A percentile compares a stretch with the other conserved stretches of the same genome.
These are phyloP conservation scores for Linum usitatissimum DNA, from an alignment of 345 rosid species.

Conservation along the genomic window DNA sequence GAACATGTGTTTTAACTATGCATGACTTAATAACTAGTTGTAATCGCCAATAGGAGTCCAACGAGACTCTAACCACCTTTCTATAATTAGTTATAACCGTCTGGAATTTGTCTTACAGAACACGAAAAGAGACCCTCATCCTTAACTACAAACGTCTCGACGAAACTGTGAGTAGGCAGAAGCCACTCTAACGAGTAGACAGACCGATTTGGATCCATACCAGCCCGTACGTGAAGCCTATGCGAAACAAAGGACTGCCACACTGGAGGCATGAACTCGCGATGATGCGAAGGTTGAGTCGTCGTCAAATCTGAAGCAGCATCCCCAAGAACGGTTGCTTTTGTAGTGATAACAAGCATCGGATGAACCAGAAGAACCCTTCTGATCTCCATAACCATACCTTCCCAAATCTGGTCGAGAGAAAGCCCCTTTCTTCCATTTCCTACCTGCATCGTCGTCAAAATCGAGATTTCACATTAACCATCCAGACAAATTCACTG, in stretches of 20 bases:
- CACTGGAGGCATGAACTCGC: conserved; percentile 75
- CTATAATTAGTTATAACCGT: neutral
- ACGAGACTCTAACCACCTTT: too few relatives aligned
- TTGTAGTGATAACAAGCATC: conserved; percentile 54
- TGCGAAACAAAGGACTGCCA: conserved; percentile 39
- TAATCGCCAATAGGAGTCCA: too few relatives aligned
- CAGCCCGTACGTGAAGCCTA: neutral
- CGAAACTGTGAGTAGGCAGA: neutral
- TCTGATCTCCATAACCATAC: conserved; percentile 57
- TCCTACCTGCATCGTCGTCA: conserved; percentile 1
- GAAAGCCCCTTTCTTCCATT: conserved; percentile 48
- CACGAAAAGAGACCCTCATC: neutral
- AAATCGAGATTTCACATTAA: neutral
- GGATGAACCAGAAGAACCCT: conserved; percentile 54
- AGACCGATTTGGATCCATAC: neutral
- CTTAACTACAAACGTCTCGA: neutral
- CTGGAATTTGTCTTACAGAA: neutral
- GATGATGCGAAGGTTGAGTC: conserved; percentile 28
- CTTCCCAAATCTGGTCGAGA: conserved; percentile 45
- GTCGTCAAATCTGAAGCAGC: conserved; percentile 27
- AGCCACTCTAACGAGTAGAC: neutral
- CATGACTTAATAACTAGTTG: too few relatives aligned
- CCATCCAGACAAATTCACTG: too few relatives aligned
- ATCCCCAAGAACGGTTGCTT: conserved; percentile 34
- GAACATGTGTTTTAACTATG: too few relatives aligned